Conservation (phyloP, 2,329 filamentous ascomycete genomes). For the Pyrenochaeta sp. region DNA sequence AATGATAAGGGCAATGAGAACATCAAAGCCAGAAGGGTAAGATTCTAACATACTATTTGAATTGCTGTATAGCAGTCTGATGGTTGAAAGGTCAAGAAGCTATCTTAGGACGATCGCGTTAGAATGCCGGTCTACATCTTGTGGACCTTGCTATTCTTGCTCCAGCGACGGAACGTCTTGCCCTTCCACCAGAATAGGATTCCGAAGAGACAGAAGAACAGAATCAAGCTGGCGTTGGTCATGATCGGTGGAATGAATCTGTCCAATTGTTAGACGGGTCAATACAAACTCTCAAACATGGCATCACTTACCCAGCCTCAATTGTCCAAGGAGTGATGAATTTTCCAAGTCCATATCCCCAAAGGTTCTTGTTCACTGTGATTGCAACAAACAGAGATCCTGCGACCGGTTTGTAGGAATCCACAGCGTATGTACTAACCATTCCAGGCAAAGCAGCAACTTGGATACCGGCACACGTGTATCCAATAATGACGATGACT, state of each 20-base stretch:
- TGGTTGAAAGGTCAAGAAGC: not conserved
- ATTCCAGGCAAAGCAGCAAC: conserved; percentile 68
- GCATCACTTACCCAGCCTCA: conserved; percentile 51
- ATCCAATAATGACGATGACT: conserved; percentile 66
- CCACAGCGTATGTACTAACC: conserved; percentile 65
- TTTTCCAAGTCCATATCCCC: conserved; percentile 67
- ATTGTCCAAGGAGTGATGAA: conserved; percentile 63
- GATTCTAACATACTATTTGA: conserved; percentile 4
- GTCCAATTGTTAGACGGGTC: conserved; percentile 15
- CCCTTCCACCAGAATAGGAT: conserved; percentile 65
- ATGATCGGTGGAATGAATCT: conserved; percentile 63
- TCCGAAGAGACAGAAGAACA: conserved; percentile 62
- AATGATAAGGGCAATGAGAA: not conserved
- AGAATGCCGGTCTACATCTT: conserved; percentile 47
- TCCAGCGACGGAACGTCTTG: conserved; percentile 66
- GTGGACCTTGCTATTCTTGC: conserved; percentile 63
- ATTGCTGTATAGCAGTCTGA: not conserved
- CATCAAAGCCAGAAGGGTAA: not conserved
- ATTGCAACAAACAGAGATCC: conserved; percentile 67
- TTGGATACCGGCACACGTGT: conserved; percentile 64
- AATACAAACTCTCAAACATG: not conserved
- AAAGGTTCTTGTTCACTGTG: conserved; percentile 70
- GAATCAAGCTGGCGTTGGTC: conserved; percentile 63
- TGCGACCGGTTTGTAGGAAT: conserved; percentile 69
- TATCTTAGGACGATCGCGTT: not conserved